Evolutionary conservation across 116 monocot species (phyloP), one percentile per base, ranked within the genome.

Genomic region (Papilionanthe hybrid): DNA sequence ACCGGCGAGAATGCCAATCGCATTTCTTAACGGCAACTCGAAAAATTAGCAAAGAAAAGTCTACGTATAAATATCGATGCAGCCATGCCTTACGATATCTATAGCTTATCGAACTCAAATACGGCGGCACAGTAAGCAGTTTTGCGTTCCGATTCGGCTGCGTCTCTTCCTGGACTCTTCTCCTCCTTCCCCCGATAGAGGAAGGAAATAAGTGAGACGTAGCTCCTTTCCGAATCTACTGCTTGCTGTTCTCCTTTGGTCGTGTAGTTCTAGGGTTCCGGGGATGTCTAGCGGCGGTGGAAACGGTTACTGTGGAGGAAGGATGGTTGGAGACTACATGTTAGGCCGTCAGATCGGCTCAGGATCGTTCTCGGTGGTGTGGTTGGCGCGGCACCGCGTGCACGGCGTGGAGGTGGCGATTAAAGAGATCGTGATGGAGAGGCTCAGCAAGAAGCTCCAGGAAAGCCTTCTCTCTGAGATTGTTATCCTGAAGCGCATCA

Each of bases 361-460:
- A 50, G 97, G 97, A 20, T 89, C 97, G 45, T 97, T 89, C 88
- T 92, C 97, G n/a, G 88, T 85, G 75, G 97, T 97, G 60, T 97
- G 97, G 97, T 79, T 81, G 50, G 97, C 91, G 55, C 77, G 86
- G 83, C 91, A 92, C 74, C 86, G 92, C 22, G 79, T 84, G 13
- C 65, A 53, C 15, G 90, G 94, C 57, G 83, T 83, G 42, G 94
- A 97, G 80, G 92, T 94, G 8, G 96, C 96, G 18, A 87, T 97
- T 44, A 97, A 97, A 88, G 96, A 97, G 87, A 94, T 97, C 86
- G 63, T 76, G 67, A 86, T 92, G 82, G 92, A 91, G 23, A 82
- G 76, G 75, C 81, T 97, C 7, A 87, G 83, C 86, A 86, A 86
- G 88, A 97, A 97, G 94, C 91, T 94, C 15, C 87, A 84, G 82